Evolutionary conservation across 495 filamentous ascomycete species (phyloP).

Genomic region (Cercophora scortea): DNA sequence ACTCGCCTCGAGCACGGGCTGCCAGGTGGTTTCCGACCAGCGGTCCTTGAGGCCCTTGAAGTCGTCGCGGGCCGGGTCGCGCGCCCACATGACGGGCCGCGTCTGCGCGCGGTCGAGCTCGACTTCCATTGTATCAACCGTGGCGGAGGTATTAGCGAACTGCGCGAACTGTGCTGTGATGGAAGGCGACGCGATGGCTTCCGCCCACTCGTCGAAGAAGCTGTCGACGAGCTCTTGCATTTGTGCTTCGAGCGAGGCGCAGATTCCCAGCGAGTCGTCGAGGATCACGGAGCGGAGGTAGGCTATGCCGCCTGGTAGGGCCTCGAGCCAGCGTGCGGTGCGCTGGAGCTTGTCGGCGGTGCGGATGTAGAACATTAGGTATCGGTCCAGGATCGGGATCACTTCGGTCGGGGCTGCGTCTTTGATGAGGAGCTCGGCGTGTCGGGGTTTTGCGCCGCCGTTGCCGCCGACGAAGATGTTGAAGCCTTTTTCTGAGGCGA

Average conservation of each 20-base stretch:
- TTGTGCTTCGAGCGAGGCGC: constrained; percentile 75
- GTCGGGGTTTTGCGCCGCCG: constrained; percentile 79
- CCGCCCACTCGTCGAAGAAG: constrained; percentile 97
- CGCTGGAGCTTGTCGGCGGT: constrained; percentile 93
- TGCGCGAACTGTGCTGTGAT: constrained; percentile 70
- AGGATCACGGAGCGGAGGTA: constrained; percentile 82
- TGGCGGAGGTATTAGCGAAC: constrained; percentile 79
- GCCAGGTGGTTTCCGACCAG: constrained; percentile 75
- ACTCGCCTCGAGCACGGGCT: constrained; percentile 67
- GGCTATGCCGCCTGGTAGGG: constrained; percentile 75
- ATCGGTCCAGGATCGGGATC: constrained; percentile 81
- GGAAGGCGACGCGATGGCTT: constrained; percentile 64
- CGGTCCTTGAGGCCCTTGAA: constrained; percentile 57
- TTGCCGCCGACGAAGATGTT: constrained; percentile 94
- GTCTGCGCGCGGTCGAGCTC: constrained; percentile 67
- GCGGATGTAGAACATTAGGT: constrained; percentile 93
- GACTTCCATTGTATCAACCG: constrained; percentile 60
- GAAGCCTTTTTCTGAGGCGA: constrained; percentile 91
- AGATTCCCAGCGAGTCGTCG: constrained; percentile 84
- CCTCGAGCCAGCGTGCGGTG: constrained; percentile 89
- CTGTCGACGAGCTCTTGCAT: constrained; percentile 82
- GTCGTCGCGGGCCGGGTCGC: constrained; percentile 51
- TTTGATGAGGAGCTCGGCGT: constrained; percentile 82
- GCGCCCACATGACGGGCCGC: constrained; percentile 80
- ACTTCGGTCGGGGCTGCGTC: constrained; percentile 84